Base-by-base conservation (phyloP, 2,329 filamentous ascomycete genomes). In the Cyphellophora europaea region DNA sequence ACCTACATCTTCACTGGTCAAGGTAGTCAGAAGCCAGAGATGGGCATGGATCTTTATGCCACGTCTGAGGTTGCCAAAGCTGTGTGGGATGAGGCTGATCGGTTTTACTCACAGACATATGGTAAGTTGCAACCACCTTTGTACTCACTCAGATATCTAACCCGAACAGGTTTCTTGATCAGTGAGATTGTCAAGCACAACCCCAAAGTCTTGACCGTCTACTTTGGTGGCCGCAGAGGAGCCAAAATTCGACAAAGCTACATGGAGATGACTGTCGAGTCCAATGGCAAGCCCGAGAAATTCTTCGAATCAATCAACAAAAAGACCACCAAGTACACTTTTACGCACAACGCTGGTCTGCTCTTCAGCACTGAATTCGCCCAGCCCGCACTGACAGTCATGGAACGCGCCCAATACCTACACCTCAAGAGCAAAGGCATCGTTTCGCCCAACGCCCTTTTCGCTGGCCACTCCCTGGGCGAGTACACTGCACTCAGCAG, bases 11-110 rank as follows among this genome's bases (percentile, higher is more conserved):
- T 65, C 36, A 61, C 57, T 5, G 62, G 62, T 2, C 62, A 65
- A 37, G 62, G 62, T 5, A 57, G 52, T 23, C 60, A 63, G 38
- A 49, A 52, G 30, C 39, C 50, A 11, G 49, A 47, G 6, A 65
- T 65, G 62, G 61, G 62, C 2, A 63, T 63, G 59, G 54, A 55
- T n/a, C 43, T 65, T n/a, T 63, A 63, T 32, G 51, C 44, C 10
- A 42, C 39, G 2, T 55, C 49, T 15, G 14, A 49, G 6, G 50
- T 50, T 10, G 58, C 59, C 3, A 44, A 44, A 21, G 39, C 37
- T 4, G 43, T 62, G 4, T 64, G 61, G 61, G 61, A 59, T 37
- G 33, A 38, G 13, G 56, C 51, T 5, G 59, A 63, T 38, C 50
- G 40, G 14, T 49, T 53, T 36, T 55, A 59, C 27, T 40, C 51